Base-by-base conservation (phyloP, 257 asterid species). In the Capsicum pubescens region DNA sequence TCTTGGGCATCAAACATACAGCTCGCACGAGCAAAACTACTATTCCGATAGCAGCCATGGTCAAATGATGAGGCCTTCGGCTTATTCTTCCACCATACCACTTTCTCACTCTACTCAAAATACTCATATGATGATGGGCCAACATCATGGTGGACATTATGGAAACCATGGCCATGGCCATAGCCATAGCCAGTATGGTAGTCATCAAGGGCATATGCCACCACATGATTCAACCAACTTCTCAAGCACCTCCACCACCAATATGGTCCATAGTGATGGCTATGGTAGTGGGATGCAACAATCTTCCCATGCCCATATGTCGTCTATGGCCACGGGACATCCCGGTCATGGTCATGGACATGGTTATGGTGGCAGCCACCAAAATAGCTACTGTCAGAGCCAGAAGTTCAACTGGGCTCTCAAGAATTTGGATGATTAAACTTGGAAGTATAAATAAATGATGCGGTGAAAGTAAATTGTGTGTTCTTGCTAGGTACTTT, bases 391-490 rank as follows among this genome's bases (percentile, higher is more conserved):
- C 56, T n/a, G 39, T 32, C 85, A 82, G 67, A 56, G 35, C 64
- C 79, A 67, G 59, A 83, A 70, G 42, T 0, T 14, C 59, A 69
- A 50, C 16, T 86, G 88, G 87, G 77, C 80, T 32, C 55, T 36
- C 26, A 88, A 74, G 87, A 80, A 82, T 39, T 42, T 86, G 57
- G 88, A 86, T 26, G 86, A 87, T 19, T 87, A 64, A 82, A 78
- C 26, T 63, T 61, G n/a, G 14, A 12, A 15, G 71, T 14, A 15
- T 9, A 26, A 26, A 68, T 4, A 68, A 16, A 36, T 39, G 15
- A 6, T 72, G 80, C 13, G 61, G 61, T 12, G 46, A 21, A 74
- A 74, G 19, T 74, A 16, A 50, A 50, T 19, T 74, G 80, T 72
- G 80, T 50, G 46, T 19, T 19, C 48, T 8, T 26, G 81, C 58